A percentile compares a stretch with the other conserved stretches of the same genome.
Evolutionary conservation across 1,284 basidiomycete species (phyloP).

Genomic region (Ceratobasidium sp.): DNA sequence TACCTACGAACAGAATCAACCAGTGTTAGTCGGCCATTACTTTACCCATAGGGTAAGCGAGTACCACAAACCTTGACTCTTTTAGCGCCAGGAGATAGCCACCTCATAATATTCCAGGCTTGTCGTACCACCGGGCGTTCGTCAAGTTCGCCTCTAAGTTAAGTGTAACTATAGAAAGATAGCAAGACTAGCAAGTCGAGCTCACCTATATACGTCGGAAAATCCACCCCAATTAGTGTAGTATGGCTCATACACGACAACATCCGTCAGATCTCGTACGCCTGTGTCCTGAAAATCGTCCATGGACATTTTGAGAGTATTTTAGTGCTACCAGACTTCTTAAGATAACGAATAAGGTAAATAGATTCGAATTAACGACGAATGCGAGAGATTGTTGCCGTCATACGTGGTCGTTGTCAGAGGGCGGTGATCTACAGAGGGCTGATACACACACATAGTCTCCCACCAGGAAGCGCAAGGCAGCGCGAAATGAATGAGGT

Average conservation of each 20-base stretch:
- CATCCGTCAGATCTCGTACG: constrained; percentile 15
- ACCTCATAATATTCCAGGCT: neutral
- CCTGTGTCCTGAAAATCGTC: neutral
- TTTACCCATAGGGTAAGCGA: too few relatives aligned
- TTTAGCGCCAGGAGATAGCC: neutral
- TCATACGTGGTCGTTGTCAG: neutral
- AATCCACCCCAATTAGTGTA: neutral
- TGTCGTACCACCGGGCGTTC: neutral
- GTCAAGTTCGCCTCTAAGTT: neutral
- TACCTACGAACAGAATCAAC: neutral
- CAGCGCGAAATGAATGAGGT: too few relatives aligned
- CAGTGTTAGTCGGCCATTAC: neutral
- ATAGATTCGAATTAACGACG: neutral
- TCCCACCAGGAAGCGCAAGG: too few relatives aligned
- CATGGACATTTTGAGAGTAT: neutral
- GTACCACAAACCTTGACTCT: neutral
- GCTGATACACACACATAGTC: neutral
- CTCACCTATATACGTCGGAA: constrained; percentile 26
- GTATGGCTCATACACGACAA: neutral
- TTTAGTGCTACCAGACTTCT: neutral
- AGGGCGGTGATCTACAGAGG: neutral
- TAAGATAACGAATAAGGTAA: neutral
- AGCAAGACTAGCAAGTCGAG: too few relatives aligned
- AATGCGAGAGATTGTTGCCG: neutral
- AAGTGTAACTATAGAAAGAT: neutral